Percentiles rank a stretch among this genome's conserved stretches.
These are phyloP conservation scores for Trichoderma koningii DNA, from an alignment of 2,329 filamentous ascomycete genomes.

Conservation along the genomic window DNA sequence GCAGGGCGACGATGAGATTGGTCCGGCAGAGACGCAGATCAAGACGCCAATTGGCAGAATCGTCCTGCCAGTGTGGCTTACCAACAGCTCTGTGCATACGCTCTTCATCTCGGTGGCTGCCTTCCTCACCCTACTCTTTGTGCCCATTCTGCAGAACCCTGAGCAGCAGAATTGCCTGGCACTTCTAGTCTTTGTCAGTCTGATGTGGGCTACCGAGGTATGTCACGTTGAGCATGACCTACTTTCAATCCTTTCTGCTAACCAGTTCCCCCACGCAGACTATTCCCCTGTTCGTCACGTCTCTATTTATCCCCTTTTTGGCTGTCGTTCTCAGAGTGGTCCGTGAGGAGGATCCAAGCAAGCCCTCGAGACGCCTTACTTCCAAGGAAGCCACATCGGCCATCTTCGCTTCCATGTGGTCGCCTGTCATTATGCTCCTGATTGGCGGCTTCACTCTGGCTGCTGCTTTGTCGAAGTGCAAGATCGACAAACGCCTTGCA, in stretches of 20 bases:
- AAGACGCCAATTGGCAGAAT: conserved; percentile 78
- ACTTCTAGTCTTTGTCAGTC: conserved; percentile 87
- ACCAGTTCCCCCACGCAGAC: conserved; percentile 54
- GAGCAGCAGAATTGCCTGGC: conserved; percentile 97
- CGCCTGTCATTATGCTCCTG: conserved; percentile 96
- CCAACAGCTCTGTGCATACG: conserved; percentile 78
- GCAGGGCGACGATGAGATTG: conserved; percentile 79
- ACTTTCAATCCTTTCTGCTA: not conserved
- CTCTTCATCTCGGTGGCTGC: conserved; percentile 69
- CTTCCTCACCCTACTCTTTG: conserved; percentile 71
- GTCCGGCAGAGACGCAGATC: conserved; percentile 66
- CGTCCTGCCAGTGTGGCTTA: conserved; percentile 75
- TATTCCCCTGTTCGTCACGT: conserved; percentile 95
- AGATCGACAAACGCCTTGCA: conserved; percentile 95
- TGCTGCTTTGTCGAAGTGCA: conserved; percentile 92
- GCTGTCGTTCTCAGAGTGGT: conserved; percentile 86
- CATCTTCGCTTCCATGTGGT: conserved; percentile 97
- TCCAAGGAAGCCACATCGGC: conserved; percentile 79
- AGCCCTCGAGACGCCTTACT: conserved; percentile 68
- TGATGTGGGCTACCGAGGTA: conserved; percentile 96
- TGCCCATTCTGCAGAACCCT: conserved; percentile 80
- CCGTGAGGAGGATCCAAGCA: conserved; percentile 63
- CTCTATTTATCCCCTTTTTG: conserved; percentile 88
- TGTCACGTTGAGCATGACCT: conserved; percentile 31
- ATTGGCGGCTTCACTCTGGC: conserved; percentile 95